phyloP scores from a whole-genome alignment of 1,139 yeast genomes.

The Yamadazyma sp. region DNA sequence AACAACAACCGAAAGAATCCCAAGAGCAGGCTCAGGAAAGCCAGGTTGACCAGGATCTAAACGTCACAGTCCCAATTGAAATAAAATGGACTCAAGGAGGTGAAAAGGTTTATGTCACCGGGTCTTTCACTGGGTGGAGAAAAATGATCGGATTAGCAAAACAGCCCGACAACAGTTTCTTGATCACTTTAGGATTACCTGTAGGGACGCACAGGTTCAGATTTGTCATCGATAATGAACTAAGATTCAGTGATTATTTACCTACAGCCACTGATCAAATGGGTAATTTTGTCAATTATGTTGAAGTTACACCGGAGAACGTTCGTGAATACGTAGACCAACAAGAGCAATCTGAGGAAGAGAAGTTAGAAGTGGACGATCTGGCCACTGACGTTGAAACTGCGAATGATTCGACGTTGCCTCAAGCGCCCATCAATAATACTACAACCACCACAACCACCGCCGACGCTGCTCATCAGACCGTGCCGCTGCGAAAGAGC shows the following conservation, averaged over 20 bases:
- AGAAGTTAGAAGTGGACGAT: slow-evolving; percentile 9
- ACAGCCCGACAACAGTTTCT: slow-evolving; percentile 41
- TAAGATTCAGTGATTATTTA: slow-evolving; percentile 45
- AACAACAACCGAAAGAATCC: not conserved
- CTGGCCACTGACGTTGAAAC: slow-evolving; percentile 13
- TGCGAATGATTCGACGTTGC: slow-evolving; percentile 10
- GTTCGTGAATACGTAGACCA: slow-evolving; percentile 30
- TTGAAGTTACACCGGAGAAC: slow-evolving; percentile 48
- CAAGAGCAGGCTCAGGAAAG: slow-evolving; percentile 3
- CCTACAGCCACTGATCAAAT: slow-evolving; percentile 54
- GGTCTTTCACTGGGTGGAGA: slow-evolving; percentile 52
- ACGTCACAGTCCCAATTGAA: slow-evolving; percentile 64
- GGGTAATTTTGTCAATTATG: slow-evolving; percentile 52
- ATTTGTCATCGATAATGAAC: slow-evolving; percentile 49
- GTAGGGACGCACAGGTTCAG: slow-evolving; percentile 50
- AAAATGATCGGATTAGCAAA: slow-evolving; percentile 54
- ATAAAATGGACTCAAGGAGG: slow-evolving; percentile 96
- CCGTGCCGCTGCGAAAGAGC: slow-evolving; percentile 23
- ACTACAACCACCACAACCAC: no score
- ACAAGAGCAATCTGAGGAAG: slow-evolving; percentile 16
- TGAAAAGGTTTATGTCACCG: slow-evolving; percentile 65
- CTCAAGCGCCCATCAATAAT: no score
- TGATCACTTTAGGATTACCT: slow-evolving; percentile 46
- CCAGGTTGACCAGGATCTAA: slow-evolving; percentile 22
- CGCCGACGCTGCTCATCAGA: no score